Conservation (phyloP, 192 early-diverging fungal species). For the Entomortierella lignicola region DNA sequence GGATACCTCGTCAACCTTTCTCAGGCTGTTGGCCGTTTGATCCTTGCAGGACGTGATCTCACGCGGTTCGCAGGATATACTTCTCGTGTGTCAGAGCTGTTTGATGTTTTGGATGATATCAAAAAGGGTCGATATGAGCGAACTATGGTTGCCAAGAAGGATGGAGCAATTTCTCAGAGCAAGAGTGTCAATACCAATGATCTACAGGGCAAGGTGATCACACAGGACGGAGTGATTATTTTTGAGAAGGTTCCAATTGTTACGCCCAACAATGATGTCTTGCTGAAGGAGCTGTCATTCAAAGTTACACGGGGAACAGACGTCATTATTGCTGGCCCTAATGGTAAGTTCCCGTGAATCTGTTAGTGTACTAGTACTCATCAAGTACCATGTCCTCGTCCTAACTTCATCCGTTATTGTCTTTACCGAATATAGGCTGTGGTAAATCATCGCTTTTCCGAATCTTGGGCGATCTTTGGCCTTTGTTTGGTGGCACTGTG, state of each 20-base stretch:
- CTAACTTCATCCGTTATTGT: neutral
- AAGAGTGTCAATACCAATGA: conserved; percentile 58
- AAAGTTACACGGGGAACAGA: conserved; percentile 78
- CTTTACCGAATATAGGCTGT: conserved; percentile 12
- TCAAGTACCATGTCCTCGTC: neutral
- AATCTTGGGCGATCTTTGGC: conserved; percentile 74
- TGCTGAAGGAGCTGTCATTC: conserved; percentile 78
- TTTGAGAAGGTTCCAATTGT: conserved; percentile 84
- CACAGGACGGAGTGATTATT: conserved; percentile 65
- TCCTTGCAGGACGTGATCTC: conserved; percentile 72
- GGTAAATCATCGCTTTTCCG: conserved; percentile 74
- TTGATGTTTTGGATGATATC: conserved; percentile 68
- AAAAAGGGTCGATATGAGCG: conserved; percentile 64
- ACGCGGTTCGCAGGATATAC: conserved; percentile 74
- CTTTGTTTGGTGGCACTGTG: conserved; percentile 69
- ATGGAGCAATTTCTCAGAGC: conserved; percentile 17
- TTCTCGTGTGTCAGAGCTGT: conserved; percentile 69
- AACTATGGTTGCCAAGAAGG: conserved; percentile 60
- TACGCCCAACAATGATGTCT: conserved; percentile 77
- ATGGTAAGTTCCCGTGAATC: conserved; percentile 41
- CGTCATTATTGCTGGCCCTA: conserved; percentile 76
- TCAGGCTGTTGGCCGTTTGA: conserved; percentile 71
- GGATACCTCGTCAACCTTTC: conserved; percentile 73
- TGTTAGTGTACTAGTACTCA: neutral
- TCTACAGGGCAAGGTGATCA: conserved; percentile 63